Conservation (phyloP, 768 basidiomycete genomes). For the Trichaptum fuscoviolaceum region DNA sequence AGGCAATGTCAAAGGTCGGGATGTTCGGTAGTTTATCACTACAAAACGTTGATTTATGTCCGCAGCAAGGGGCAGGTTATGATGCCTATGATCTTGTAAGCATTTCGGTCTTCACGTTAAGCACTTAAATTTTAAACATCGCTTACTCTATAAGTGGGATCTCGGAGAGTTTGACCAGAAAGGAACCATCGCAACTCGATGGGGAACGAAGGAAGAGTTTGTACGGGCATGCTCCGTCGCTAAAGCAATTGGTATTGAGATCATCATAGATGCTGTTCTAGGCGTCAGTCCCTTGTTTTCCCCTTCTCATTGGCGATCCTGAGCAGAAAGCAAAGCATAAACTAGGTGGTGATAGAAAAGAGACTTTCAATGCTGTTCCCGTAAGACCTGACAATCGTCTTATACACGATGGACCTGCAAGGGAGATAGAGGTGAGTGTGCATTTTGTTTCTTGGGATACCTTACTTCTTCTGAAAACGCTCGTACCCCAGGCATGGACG, state of each 20-base stretch:
- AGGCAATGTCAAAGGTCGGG: slow-evolving; percentile 59
- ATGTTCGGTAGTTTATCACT: not conserved
- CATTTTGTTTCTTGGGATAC: not conserved
- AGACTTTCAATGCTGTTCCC: slow-evolving; percentile 63
- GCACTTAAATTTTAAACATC: slow-evolving; percentile 3
- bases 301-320: slow-evolving; percentile 4
- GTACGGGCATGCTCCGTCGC: slow-evolving; percentile 66
- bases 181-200: slow-evolving; percentile 65
- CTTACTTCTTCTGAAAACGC: not conserved
- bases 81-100: slow-evolving; percentile 82
- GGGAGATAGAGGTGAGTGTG: slow-evolving; percentile 59
- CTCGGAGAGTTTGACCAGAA: slow-evolving; percentile 82
- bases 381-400: slow-evolving; percentile 67
- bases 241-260: slow-evolving; percentile 59
- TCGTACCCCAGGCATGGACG: slow-evolving; percentile 65
- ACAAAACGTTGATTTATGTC: slow-evolving; percentile 1
- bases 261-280: slow-evolving; percentile 83
- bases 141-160: slow-evolving; percentile 57
- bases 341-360: slow-evolving; percentile 74
- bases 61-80: slow-evolving; percentile 68
- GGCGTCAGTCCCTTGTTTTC: slow-evolving; percentile 49
- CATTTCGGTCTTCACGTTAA: not conserved
- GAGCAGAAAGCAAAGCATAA: slow-evolving; percentile 51
- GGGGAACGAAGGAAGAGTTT: slow-evolving; percentile 84
- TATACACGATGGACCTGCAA: slow-evolving; percentile 49